Evolutionary conservation across 2,329 filamentous ascomycete genomes (phyloP), one percentile per base, ranked within the genome.

Genomic region (Colletotrichum sp.): DNA sequence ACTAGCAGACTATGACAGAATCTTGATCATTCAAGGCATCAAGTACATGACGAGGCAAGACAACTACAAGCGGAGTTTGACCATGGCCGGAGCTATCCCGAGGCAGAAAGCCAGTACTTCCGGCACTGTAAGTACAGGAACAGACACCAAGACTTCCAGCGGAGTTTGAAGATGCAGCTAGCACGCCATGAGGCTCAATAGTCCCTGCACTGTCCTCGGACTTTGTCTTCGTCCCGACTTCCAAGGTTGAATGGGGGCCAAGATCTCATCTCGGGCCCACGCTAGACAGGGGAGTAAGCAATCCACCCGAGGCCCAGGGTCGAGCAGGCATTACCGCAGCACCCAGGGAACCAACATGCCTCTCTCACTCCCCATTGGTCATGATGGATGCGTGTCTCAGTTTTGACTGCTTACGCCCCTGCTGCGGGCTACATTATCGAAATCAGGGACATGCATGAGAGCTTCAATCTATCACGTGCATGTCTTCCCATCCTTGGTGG

Each of bases 201-300:
- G 44, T 24, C n/a, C 44, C 44, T 21, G 44, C n/a, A 21, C n/a
- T 52, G 44, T 52, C 44, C 44, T 52, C 44, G 44, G 44, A 52
- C 44, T 52, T 52, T 52, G 44, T 52, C 44, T 3, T 52, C 44
- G 44, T 52, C 10, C 44, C 44, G 44, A 21, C 8, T 16, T 28
- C 52, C 21, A 26, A 15, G 24, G 24, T 24, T 57, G 52, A 57
- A 57, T 26, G 21, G 16, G 26, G 21, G 55, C 13, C 55, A 26
- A 28, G 21, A 59, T 24, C 55, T 24, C 52, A 26, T 16, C 4
- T 26, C n/a, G 44, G 10, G n/a, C 2, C 15, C 16, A 44, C 62
- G 34, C 62, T 65, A 65, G 62, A 65, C 62, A 65, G 62, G 62
- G 62, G 34, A 18, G 21, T 49, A 65, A 65, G 62, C 62, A 65